Evolutionary conservation across 1,139 yeast species (phyloP), one percentile per base, ranked within the genome.

Genomic region (Blastobotrys illinoisensis): DNA sequence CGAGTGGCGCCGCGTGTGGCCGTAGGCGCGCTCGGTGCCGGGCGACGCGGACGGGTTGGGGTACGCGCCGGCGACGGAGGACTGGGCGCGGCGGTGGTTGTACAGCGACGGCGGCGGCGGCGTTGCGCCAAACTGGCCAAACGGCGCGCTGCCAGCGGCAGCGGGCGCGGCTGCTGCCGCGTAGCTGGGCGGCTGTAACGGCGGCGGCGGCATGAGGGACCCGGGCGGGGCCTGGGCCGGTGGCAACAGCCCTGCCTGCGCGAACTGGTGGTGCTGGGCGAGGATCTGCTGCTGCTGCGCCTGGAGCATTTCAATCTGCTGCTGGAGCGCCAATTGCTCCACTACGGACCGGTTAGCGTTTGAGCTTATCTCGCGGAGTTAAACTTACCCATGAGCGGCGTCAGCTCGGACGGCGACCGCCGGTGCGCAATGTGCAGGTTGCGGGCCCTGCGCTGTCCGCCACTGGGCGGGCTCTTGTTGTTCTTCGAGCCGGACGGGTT

Each of bases 1-100:
- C 0, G 97, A 90, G 67, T 93, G 99, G 70, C 99, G 82, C 73
- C 99, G 83, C 51, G 79, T 77, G 67, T 93, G 99, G 44, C 97
- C 97, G 55, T 71, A 64, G 47, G 44, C 54, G 44, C 46, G 24
- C 32, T 11, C 32, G 3, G 32, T 26, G 13, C 32, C 32, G 11
- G 32, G 32, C 13, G 32, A 26, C 13, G 32, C 32, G 32, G 32
- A 9, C 13, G 32, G 13, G 32, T 7, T 26, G 13, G 32, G 11
- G 13, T 26, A 26, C 9, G 11, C 32, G 26, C 44, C 46, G 7
- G 54, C 46, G 36, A 58, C 51, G 13, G 68, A 64, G n/a, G 74
- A 69, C 55, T 68, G 73, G 18, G 71, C 69, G 2, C 74, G 61
- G 20, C 72, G 62, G 54, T 67, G 72, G 49, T 26, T 7, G 11